phyloP scores from a whole-genome alignment of 768 basidiomycete species.

The Daedalea quercina region DNA sequence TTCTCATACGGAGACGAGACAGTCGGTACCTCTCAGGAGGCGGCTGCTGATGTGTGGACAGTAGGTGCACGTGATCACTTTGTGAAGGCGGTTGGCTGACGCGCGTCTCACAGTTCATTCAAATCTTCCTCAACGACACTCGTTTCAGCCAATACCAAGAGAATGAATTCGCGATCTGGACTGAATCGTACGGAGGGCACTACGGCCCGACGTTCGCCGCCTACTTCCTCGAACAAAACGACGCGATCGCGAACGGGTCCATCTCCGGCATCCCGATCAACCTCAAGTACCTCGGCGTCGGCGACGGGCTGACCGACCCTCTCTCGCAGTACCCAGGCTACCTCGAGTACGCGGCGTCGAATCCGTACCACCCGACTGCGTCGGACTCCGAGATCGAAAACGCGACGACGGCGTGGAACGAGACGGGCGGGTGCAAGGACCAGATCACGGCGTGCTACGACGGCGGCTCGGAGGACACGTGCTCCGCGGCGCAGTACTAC shows the following conservation, averaged over 20 bases:
- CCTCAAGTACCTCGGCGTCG: constrained; percentile 56
- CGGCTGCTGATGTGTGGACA: constrained; percentile 52
- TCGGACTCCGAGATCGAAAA: constrained; percentile 31
- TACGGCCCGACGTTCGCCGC: constrained; percentile 32
- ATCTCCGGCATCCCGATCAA: constrained; percentile 44
- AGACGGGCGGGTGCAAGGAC: constrained; percentile 40
- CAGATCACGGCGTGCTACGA: constrained; percentile 52
- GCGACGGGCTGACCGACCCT: constrained; percentile 48
- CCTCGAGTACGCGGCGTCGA: constrained; percentile 45
- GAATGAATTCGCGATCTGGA: constrained; percentile 53
- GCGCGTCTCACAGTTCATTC: constrained; percentile 34
- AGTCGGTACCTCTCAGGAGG: constrained; percentile 45
- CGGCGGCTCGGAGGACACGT: constrained; percentile 38
- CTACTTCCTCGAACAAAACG: constrained; percentile 54
- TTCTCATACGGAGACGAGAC: constrained; percentile 49
- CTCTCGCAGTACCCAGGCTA: constrained; percentile 54
- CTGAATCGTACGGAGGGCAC: constrained; percentile 45
- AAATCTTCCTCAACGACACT: constrained; percentile 52
- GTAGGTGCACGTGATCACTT: constrained; percentile 3
- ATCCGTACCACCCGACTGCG: constrained; percentile 52
- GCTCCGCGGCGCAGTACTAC: constrained; percentile 48
- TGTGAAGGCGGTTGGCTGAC: background rate
- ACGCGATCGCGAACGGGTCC: constrained; percentile 41
- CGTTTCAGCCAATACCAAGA: constrained; percentile 42
- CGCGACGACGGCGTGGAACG: constrained; percentile 38